Evolutionary conservation across 768 basidiomycete species (phyloP).

Genomic region (Amyloporia xantha): DNA sequence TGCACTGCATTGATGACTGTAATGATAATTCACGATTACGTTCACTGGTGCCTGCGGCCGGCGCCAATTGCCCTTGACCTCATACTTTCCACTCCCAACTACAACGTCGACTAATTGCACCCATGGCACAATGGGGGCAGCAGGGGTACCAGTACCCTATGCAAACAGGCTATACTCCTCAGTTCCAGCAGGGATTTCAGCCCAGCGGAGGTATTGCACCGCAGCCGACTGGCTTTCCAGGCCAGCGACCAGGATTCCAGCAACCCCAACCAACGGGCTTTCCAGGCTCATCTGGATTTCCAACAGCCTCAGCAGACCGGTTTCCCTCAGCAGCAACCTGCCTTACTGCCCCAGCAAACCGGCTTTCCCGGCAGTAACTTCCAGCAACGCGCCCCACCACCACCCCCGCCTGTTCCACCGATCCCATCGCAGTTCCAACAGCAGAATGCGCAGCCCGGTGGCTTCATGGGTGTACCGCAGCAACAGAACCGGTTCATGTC

Average conservation of each 20-base stretch:
- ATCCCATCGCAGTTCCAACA: constrained; percentile 54
- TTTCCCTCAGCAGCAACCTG: constrained; percentile 33
- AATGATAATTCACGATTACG: too few relatives aligned
- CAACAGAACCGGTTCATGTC: constrained; percentile 43
- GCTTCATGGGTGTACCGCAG: constrained; percentile 38
- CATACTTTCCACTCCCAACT: background rate
- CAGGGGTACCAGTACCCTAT: constrained; percentile 62
- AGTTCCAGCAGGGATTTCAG: constrained; percentile 37
- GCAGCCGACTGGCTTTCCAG: constrained; percentile 56
- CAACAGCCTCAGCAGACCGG: constrained; percentile 55
- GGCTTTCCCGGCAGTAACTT: constrained; percentile 27
- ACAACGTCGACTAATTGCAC: constrained; percentile 5
- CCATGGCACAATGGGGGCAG: constrained; percentile 75
- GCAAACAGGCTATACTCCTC: constrained; percentile 59
- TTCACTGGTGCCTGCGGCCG: too few relatives aligned
- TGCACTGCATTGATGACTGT: too few relatives aligned
- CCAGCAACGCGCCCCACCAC: constrained; percentile 32
- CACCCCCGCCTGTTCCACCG: constrained; percentile 56
- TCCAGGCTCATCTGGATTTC: constrained; percentile 24
- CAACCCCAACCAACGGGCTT: constrained; percentile 59
- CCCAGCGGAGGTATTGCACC: constrained; percentile 42
- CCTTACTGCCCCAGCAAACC: constrained; percentile 40
- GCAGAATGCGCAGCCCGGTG: constrained; percentile 36
- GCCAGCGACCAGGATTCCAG: constrained; percentile 37
- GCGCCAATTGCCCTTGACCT: too few relatives aligned